Percentiles rank a stretch among this genome's conserved stretches.
Evolutionary conservation across 2,329 filamentous ascomycete genomes (phyloP).

Genomic region (Xylariomycetidae sp.): DNA sequence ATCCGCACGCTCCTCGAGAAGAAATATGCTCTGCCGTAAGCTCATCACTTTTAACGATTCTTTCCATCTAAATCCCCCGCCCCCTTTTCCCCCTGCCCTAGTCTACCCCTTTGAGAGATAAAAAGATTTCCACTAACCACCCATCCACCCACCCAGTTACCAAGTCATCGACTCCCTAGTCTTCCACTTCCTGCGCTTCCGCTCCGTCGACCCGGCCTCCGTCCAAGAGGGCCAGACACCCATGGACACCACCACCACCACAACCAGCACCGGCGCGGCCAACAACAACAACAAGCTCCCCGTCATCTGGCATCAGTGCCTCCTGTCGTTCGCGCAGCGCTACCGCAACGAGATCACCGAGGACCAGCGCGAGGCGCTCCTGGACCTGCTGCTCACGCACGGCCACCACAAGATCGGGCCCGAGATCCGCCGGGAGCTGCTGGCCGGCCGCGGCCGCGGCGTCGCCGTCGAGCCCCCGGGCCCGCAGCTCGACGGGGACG

Average conservation of each 20-base stretch:
- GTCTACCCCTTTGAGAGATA: too few species aligned
- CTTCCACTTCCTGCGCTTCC: conserved; percentile 93
- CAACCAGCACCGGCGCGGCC: conserved; percentile 7
- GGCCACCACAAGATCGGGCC: conserved; percentile 87
- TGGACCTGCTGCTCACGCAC: conserved; percentile 79
- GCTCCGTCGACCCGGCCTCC: conserved; percentile 59
- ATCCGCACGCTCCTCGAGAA: conserved; percentile 92
- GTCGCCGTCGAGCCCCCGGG: conserved; percentile 59
- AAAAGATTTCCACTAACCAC: too few species aligned
- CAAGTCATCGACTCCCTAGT: conserved; percentile 92
- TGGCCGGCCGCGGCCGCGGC: conserved; percentile 83
- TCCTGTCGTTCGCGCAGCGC: conserved; percentile 86
- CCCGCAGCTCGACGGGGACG: conserved; percentile 66
- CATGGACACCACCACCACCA: conserved; percentile 39
- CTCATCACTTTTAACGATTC: conserved; percentile 47
- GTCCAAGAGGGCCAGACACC: conserved; percentile 50
- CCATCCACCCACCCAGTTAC: conserved; percentile 52
- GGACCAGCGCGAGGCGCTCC: conserved; percentile 83
- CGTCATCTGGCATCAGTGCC: conserved; percentile 92
- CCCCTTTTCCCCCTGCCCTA: too few species aligned
- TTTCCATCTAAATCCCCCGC: too few species aligned
- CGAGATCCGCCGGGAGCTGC: conserved; percentile 81
- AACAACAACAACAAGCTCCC: conserved; percentile 64
- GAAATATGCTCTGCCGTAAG: conserved; percentile 92
- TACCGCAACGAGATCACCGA: conserved; percentile 97